phyloP scores from a whole-genome alignment of 805 yeast genomes.

The Lipomyces japonicus region DNA sequence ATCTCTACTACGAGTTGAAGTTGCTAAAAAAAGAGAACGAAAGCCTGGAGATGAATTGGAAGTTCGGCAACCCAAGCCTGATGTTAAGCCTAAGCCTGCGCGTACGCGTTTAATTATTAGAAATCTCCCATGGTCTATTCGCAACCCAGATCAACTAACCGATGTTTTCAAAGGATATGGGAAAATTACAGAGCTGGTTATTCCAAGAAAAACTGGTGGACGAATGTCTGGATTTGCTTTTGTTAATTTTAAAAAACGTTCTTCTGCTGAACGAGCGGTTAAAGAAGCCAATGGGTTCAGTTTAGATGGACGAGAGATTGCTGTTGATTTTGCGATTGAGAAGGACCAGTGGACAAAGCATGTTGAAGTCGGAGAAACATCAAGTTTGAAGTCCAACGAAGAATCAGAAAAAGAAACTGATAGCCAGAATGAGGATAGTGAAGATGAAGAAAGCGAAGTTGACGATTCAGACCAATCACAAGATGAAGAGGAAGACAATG shows the following conservation, averaged over 20 bases:
- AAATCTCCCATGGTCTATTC: constrained; percentile 94
- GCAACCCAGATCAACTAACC: constrained; percentile 67
- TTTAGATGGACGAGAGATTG: constrained; percentile 85
- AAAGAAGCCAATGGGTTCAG: constrained; percentile 69
- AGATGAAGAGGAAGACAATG: constrained; percentile 33
- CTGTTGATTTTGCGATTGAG: constrained; percentile 90
- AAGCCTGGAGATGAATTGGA: constrained; percentile 28
- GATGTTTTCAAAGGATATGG: constrained; percentile 74
- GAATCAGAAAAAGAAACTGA: constrained; percentile 38
- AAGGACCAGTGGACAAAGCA: constrained; percentile 74
- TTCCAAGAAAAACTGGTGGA: constrained; percentile 85
- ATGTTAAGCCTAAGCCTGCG: constrained; percentile 77
- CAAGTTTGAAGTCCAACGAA: constrained; percentile 40
- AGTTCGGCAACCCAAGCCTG: background rate
- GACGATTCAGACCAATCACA: constrained; percentile 40
- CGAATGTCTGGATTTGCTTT: constrained; percentile 93
- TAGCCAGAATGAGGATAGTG: constrained; percentile 38
- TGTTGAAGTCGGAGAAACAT: constrained; percentile 41
- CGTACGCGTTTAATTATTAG: constrained; percentile 83
- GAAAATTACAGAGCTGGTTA: constrained; percentile 78
- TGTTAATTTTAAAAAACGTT: constrained; percentile 77
- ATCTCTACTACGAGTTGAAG: constrained; percentile 67
- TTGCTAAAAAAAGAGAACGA: constrained; percentile 91
- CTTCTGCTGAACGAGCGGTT: constrained; percentile 76
- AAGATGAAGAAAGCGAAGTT: constrained; percentile 39